phyloP scores from a whole-genome alignment of 495 filamentous ascomycete genomes.

The Penicillium flavigenum region DNA sequence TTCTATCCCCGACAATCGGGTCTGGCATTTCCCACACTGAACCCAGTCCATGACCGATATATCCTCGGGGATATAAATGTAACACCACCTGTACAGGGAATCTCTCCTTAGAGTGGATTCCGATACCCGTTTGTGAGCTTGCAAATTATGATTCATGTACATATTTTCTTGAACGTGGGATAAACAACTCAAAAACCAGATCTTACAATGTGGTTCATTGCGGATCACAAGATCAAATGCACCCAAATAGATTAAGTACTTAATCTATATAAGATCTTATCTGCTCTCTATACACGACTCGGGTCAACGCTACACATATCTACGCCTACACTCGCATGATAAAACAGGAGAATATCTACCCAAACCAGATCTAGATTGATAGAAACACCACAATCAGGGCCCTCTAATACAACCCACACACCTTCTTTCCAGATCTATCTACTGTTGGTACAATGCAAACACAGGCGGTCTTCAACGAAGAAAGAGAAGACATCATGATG shows the following conservation, averaged over 20 bases:
- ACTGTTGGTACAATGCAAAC: conserved; percentile 41
- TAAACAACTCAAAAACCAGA: background rate
- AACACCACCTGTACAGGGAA: conserved; percentile 14
- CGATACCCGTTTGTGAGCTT: conserved; percentile 4
- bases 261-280: background rate
- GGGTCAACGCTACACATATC: background rate
- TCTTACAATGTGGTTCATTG: background rate
- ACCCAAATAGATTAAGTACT: background rate
- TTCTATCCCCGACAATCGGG: background rate
- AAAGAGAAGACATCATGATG: conserved; percentile 15
- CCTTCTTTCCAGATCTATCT: conserved; percentile 34
- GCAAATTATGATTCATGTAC: conserved; percentile 11
- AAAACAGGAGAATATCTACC: background rate
- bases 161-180: background rate
- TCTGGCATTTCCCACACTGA: background rate
- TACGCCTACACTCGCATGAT: background rate
- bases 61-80: conserved; percentile 1
- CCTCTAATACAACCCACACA: conserved; percentile 13
- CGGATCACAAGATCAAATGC: background rate
- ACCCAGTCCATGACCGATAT: background rate
- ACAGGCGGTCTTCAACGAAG: conserved; percentile 16
- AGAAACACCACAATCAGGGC: conserved; percentile 7
- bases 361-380: conserved; percentile 5
- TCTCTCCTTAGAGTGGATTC: conserved; percentile 7
- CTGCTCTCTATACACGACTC: background rate